These are phyloP conservation scores for Neofusicoccum sp. DNA, from an alignment of 2,329 filamentous ascomycete genomes.

Conservation along the genomic window DNA sequence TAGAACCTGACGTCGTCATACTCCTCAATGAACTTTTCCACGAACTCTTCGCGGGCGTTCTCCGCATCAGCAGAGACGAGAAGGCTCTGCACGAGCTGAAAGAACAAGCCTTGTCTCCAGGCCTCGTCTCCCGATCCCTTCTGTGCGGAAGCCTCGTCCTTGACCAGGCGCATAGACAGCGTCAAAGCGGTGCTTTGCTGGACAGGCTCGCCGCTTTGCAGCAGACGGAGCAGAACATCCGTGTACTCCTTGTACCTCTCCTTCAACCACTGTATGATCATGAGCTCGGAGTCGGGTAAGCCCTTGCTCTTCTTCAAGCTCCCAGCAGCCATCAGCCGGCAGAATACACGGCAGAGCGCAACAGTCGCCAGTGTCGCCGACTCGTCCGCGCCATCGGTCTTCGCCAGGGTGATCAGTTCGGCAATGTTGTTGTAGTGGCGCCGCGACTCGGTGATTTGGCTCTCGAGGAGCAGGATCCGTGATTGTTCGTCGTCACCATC, in stretches of 20 bases:
- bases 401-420: slow-evolving; percentile 63
- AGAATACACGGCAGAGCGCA: slow-evolving; percentile 83
- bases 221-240: slow-evolving; percentile 57
- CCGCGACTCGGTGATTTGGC: slow-evolving; percentile 79
- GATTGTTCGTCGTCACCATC: slow-evolving; percentile 57
- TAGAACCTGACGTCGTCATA: slow-evolving; percentile 86
- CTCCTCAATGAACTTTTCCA: slow-evolving; percentile 75
- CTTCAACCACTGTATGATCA: slow-evolving; percentile 78
- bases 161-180: slow-evolving; percentile 80
- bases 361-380: slow-evolving; percentile 71
- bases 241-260: slow-evolving; percentile 74
- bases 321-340: slow-evolving; percentile 75
- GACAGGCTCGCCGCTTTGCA: slow-evolving; percentile 63
- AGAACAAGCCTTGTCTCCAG: slow-evolving; percentile 71
- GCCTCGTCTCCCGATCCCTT: slow-evolving; percentile 64
- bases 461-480: slow-evolving; percentile 74
- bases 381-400: slow-evolving; percentile 55
- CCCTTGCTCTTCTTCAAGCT: slow-evolving; percentile 67
- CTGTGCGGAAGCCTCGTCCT: slow-evolving; percentile 71
- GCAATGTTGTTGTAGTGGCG: slow-evolving; percentile 92
- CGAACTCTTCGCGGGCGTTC: slow-evolving; percentile 69
- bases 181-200: slow-evolving; percentile 71
- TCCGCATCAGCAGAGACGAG: slow-evolving; percentile 61
- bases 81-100: slow-evolving; percentile 64
- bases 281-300: slow-evolving; percentile 70